Evolutionary conservation across 345 rosid species (phyloP).

Genomic region (Corchorus capsularis): DNA sequence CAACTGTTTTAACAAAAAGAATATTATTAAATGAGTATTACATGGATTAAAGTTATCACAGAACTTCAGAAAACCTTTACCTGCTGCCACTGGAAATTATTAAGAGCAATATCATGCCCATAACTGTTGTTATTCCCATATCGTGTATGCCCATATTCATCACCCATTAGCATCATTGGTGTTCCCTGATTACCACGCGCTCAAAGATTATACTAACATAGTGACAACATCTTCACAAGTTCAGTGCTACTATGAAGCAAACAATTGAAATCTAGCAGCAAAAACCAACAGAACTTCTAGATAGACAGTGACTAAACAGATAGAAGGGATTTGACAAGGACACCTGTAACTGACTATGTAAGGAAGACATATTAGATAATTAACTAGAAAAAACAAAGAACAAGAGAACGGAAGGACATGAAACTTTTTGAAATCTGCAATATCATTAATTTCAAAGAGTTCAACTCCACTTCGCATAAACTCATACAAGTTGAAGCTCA

Average conservation of each 20-base stretch:
- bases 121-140: slow-evolving; percentile 94
- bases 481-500: not conserved
- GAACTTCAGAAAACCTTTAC: slow-evolving; percentile 32
- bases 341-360: not conserved
- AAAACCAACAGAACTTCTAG: not conserved
- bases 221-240: not conserved
- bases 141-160: slow-evolving; percentile 88
- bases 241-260: slow-evolving; percentile 16
- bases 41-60: not conserved
- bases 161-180: slow-evolving; percentile 99
- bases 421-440: not conserved
- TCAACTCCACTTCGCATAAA: not conserved
- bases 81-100: slow-evolving; percentile 83
- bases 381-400: slow-evolving; percentile 3
- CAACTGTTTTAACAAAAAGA: slow-evolving; percentile 44
- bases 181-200: slow-evolving; percentile 55
- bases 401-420: not conserved
- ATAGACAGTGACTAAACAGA: not conserved
- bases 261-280: slow-evolving; percentile 7
- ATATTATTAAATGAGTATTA: slow-evolving; percentile 16
- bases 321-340: not conserved
- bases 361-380: not conserved
- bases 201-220: not conserved
- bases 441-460: not conserved
- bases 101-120: slow-evolving; percentile 83